Base-by-base conservation (phyloP, 1,284 basidiomycete species). In the Thelephora terrestris region DNA sequence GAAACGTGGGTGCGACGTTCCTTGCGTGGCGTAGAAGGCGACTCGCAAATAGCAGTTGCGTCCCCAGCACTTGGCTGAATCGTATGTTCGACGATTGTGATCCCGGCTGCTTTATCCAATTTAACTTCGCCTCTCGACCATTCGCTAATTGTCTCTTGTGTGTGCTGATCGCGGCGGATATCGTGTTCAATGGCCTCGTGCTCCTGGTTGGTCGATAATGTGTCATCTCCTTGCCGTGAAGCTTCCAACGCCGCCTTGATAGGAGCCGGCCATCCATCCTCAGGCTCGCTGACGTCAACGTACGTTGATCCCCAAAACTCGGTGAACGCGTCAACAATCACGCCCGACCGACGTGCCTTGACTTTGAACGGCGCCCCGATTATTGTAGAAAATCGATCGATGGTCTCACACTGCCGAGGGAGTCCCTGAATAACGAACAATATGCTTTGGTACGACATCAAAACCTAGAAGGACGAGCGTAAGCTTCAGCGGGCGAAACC, bases 301-400 rank as follows among this genome's bases (percentile, higher is more conserved):
- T 70, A 81, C 2, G 67, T 67, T 1, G 63, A 56, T 16, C 68
- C 59, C 83, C 83, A 85, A 57, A 79, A 80, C 29, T 75, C 73
- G 5, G 60, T 58, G 56, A 86, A 83, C 1, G 75, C 68, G 5
- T 76, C 71, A 10, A 57, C 53, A 2, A 67, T 59, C 5, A 64
- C 61, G 0, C 51, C 54, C 2, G 70, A 68, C 47, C 73, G 75
- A 50, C 72, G 70, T 3, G 58, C 50, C 2, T 75, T 70, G 23
- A 76, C 71, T 25, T 54, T 52, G 53, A 85, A 81, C 16, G 73
- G 71, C 2, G 79, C 72, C 48, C 71, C 74, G 4, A 85, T 55
- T 2, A 83, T 56, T 7, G 71, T 61, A 0, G 68, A 62, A n/a
- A 81, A 61, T 0, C 58, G 53, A 16, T 70, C 63, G 21, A 82